These are phyloP conservation scores for Penicillium sp. DNA, from an alignment of 2,329 filamentous ascomycete species.

Conservation along the genomic window DNA sequence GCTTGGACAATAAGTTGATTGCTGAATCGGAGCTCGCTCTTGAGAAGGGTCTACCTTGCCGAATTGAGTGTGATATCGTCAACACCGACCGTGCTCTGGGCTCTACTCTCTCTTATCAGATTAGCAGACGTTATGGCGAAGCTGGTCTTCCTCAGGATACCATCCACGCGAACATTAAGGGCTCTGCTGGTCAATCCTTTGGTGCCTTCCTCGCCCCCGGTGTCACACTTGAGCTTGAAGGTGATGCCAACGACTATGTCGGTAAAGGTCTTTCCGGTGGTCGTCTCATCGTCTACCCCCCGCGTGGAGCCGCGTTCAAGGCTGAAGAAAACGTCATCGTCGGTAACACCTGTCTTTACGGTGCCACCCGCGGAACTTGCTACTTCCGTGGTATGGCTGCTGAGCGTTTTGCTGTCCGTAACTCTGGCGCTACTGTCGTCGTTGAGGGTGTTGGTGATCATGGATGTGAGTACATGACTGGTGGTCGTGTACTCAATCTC, in stretches of 20 bases:
- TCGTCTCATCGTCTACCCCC: slow-evolving; percentile 88
- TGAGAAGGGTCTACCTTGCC: slow-evolving; percentile 87
- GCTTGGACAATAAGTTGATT: slow-evolving; percentile 95
- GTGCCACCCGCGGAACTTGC: slow-evolving; percentile 83
- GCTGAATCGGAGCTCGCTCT: slow-evolving; percentile 91
- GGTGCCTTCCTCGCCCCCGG: slow-evolving; percentile 91
- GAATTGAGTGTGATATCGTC: slow-evolving; percentile 93
- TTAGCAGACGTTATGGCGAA: slow-evolving; percentile 89
- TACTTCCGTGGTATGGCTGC: slow-evolving; percentile 97
- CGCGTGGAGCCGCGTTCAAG: slow-evolving; percentile 86
- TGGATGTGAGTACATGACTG: slow-evolving; percentile 98
- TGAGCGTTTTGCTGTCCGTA: slow-evolving; percentile 93
- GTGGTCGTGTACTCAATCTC: slow-evolving; percentile 82
- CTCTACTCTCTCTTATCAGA: slow-evolving; percentile 91
- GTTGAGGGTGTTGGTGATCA: slow-evolving; percentile 96
- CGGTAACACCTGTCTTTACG: slow-evolving; percentile 93
- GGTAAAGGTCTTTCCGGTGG: slow-evolving; percentile 94
- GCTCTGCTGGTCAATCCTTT: slow-evolving; percentile 94
- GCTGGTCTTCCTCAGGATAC: slow-evolving; percentile 87
- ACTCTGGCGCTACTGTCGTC: slow-evolving; percentile 93
- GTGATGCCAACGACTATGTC: slow-evolving; percentile 94
- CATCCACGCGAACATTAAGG: slow-evolving; percentile 94
- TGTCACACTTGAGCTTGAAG: slow-evolving; percentile 91
- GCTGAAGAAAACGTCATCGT: slow-evolving; percentile 94
- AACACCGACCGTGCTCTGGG: slow-evolving; percentile 95